These are phyloP conservation scores for Pulveroboletus sp. DNA, from an alignment of 768 basidiomycete genomes.

Conservation along the genomic window DNA sequence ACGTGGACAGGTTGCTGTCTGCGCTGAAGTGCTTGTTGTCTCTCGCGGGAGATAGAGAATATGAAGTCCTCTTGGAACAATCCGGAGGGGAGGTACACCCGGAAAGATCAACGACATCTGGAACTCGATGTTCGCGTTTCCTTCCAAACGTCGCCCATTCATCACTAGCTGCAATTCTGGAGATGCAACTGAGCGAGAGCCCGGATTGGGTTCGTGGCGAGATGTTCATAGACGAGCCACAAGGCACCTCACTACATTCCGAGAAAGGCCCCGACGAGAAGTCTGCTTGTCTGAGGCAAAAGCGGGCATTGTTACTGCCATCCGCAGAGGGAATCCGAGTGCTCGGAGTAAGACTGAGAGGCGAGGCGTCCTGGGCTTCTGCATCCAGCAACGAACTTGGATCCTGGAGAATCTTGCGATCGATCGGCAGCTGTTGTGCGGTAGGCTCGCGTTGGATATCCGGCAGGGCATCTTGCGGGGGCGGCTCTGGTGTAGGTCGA, in stretches of 20 bases:
- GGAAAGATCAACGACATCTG: constrained; percentile 14
- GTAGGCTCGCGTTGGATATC: neutral
- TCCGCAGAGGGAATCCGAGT: constrained; percentile 17
- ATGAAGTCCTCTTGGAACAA: constrained; percentile 10
- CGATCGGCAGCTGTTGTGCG: constrained; percentile 11
- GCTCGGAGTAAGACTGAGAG: constrained; percentile 27
- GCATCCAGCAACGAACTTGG: constrained; percentile 27
- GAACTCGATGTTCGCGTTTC: constrained; percentile 12
- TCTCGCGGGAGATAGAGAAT: constrained; percentile 19
- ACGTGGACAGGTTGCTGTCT: constrained; percentile 17
- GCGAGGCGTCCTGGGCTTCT: constrained; percentile 4
- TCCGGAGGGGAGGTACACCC: constrained; percentile 9
- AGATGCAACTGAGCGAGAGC: constrained; percentile 13
- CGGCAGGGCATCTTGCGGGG: constrained; percentile 4
- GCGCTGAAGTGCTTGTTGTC: constrained; percentile 10
- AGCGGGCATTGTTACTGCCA: constrained; percentile 2
- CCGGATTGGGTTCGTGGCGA: constrained; percentile 11
- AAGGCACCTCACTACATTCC: neutral
- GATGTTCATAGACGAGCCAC: constrained; percentile 5
- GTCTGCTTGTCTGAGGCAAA: constrained; percentile 3
- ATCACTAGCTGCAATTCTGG: constrained; percentile 16
- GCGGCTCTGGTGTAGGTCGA: constrained; percentile 14
- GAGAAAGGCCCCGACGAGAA: neutral
- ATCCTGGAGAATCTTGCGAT: constrained; percentile 28
- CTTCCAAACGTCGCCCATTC: constrained; percentile 38